Evolutionary conservation across 768 basidiomycete species (phyloP), one percentile per base, ranked within the genome.

Genomic region (Tremella yokohamensis): DNA sequence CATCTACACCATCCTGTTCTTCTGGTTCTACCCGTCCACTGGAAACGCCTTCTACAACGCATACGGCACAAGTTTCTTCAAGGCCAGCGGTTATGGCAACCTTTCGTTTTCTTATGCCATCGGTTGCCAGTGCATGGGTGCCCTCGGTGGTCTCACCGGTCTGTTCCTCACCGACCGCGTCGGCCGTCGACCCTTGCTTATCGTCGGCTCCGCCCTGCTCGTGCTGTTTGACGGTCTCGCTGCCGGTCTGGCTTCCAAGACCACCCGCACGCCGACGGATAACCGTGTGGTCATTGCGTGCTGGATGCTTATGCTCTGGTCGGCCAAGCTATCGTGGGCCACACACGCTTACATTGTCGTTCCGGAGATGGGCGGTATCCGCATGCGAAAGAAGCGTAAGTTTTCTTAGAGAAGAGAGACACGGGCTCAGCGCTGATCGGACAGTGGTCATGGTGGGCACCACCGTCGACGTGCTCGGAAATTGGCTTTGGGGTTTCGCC

Each of bases 321-420:
- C 60, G 16, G 54, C 60, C 40, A 62, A 62, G 37, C 37, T 62
- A 15, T 49, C 55, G 8, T 57, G 44, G 19, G 55, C 60, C 3
- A 57, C 45, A 8, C 60, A 57, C 25, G 57, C 40, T 29, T 61
- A 51, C 58, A 20, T 62, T 26, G 45, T 62, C 19, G 53, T 49
- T 1, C 26, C 53, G n/a, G 64, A 65, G 54, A 50, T 65, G 29
- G 64, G 64, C 18, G 64, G 64, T n/a, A 49, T 54, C 13, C 15
- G 61, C 11, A 65, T 65, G 64, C 38, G 64, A 26, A 65, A 62
- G 52, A 65, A 65, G 51, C 44, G 54, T 54, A 47, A 16, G 60
- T 56, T 34, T 34, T 11, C 29, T 34, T 11, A n/a, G n/a, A n/a
- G n/a, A n/a, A n/a, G n/a, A n/a, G n/a, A n/a, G n/a, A n/a, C n/a